Evolutionary conservation across 2,329 filamentous ascomycete species (phyloP).

Genomic region (Pyricularia grisea): DNA sequence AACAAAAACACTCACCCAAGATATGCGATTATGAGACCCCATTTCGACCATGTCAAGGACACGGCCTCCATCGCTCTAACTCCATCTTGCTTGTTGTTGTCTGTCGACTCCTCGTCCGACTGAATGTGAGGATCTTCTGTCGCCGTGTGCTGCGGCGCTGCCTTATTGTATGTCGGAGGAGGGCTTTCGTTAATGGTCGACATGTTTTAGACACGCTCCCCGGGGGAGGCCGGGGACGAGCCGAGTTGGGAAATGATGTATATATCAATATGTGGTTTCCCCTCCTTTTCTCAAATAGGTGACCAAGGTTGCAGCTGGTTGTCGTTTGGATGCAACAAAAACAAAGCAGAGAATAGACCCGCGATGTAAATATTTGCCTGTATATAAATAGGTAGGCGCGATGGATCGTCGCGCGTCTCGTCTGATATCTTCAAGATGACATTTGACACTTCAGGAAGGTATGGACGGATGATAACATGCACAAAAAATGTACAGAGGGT

Average conservation of each 20-base stretch:
- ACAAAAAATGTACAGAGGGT: background rate
- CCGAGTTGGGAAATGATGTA: background rate
- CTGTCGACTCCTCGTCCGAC: background rate
- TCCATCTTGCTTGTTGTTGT: slow-evolving; percentile 17
- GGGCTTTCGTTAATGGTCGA: background rate
- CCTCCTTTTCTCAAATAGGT: background rate
- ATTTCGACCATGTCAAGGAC: slow-evolving; percentile 20
- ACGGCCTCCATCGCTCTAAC: slow-evolving; percentile 23
- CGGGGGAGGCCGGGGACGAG: background rate
- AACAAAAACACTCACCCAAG: slow-evolving; percentile 12
- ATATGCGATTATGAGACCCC: slow-evolving; percentile 20
- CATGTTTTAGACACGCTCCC: background rate
- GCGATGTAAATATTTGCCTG: too few relatives aligned
- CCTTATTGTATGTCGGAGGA: background rate
- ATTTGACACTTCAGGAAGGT: background rate
- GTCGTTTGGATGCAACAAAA: background rate
- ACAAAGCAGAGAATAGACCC: background rate
- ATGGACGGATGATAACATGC: background rate
- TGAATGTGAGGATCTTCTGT: background rate
- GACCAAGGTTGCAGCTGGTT: background rate
- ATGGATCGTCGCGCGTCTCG: background rate
- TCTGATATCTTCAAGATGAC: background rate
- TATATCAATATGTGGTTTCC: too few relatives aligned
- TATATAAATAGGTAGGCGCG: too few relatives aligned
- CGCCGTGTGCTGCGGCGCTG: background rate